phyloP scores from a whole-genome alignment of 1,139 yeast species.

The Zygosaccharomyces sapae region DNA sequence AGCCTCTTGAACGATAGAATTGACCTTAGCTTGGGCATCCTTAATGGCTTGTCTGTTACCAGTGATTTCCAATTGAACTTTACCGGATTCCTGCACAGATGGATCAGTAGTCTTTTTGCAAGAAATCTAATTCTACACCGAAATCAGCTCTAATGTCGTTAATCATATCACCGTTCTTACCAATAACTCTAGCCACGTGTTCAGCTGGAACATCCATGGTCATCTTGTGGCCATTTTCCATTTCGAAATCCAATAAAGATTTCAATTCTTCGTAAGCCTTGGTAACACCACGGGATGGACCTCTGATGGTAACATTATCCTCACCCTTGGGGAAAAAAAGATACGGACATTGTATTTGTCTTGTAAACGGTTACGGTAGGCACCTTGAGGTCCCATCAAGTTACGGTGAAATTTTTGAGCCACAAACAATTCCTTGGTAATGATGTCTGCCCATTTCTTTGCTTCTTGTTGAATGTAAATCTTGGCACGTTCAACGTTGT shows the following conservation, averaged over 20 bases:
- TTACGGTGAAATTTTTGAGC: slow-evolving; percentile 78
- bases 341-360: slow-evolving; percentile 83
- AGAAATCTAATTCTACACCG: slow-evolving; percentile 69
- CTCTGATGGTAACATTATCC: slow-evolving; percentile 75
- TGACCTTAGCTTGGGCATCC: slow-evolving; percentile 63
- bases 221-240: slow-evolving; percentile 74
- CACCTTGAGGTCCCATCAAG: slow-evolving; percentile 80
- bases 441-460: slow-evolving; percentile 82
- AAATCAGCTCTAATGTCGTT: slow-evolving; percentile 77
- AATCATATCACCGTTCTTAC: slow-evolving; percentile 81
- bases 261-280: slow-evolving; percentile 82
- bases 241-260: slow-evolving; percentile 81
- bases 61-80: slow-evolving; percentile 61
- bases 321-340: slow-evolving; percentile 61
- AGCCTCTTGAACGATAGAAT: slow-evolving; percentile 60
- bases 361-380: slow-evolving; percentile 78
- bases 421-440: slow-evolving; percentile 56
- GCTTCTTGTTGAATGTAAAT: slow-evolving; percentile 53
- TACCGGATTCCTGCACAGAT: slow-evolving; percentile 40
- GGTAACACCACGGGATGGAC: slow-evolving; percentile 86
- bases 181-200: slow-evolving; percentile 80
- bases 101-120: slow-evolving; percentile 44
- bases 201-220: slow-evolving; percentile 61
- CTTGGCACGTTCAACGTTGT: slow-evolving; percentile 74
- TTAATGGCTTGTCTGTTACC: slow-evolving; percentile 82